Evolutionary conservation across 306 rosid species (phyloP).

Genomic region (Lathyrus tuberosus): DNA sequence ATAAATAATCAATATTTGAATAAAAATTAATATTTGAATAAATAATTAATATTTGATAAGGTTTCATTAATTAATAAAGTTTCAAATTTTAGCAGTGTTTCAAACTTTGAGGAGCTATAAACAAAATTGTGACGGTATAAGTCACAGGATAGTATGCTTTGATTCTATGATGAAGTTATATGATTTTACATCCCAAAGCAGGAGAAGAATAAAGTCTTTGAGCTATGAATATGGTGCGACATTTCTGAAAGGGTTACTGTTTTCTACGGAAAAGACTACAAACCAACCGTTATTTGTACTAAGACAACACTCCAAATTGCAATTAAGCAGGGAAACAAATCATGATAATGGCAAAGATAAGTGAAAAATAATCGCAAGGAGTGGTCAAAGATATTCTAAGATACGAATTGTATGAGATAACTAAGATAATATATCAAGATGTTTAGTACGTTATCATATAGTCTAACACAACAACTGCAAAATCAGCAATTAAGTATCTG

Average conservation of each 20-base stretch:
- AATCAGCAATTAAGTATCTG: slow-evolving; percentile 1
- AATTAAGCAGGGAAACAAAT: background rate
- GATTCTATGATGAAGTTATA: background rate
- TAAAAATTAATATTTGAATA: no score
- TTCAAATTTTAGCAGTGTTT: background rate
- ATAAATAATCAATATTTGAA: no score
- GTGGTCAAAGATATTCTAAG: background rate
- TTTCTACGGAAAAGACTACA: background rate
- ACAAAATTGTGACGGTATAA: background rate
- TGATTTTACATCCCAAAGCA: background rate
- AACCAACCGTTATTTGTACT: background rate
- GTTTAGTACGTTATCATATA: background rate
- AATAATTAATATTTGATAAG: no score
- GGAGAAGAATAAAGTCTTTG: background rate
- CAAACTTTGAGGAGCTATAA: background rate
- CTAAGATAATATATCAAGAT: background rate
- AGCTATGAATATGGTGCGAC: background rate
- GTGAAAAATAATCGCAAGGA: background rate
- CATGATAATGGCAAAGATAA: background rate
- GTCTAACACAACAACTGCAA: background rate
- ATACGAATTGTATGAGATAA: background rate
- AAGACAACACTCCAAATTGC: background rate
- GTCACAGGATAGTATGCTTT: background rate
- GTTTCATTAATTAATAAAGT: no score
- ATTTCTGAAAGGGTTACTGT: background rate